These are phyloP conservation scores for Punctularia strigosozonata DNA, from an alignment of 768 basidiomycete species.

Conservation along the genomic window DNA sequence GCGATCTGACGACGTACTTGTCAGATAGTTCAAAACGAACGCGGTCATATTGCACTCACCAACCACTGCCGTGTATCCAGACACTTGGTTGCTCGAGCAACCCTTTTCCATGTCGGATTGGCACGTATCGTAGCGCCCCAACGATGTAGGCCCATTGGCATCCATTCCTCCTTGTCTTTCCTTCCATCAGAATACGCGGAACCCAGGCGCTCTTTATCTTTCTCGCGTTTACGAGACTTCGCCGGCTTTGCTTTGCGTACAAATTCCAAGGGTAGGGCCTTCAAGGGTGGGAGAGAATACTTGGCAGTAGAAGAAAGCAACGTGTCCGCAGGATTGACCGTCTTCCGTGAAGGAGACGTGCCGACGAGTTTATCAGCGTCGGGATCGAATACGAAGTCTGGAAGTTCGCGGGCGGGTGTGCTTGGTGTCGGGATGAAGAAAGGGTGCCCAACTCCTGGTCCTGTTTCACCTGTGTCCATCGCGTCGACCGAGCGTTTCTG, in stretches of 20 bases:
- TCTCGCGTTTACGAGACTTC: constrained; percentile 42
- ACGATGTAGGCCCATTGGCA: constrained; percentile 50
- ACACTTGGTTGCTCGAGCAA: constrained; percentile 65
- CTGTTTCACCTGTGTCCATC: too few species aligned
- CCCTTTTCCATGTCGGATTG: constrained; percentile 65
- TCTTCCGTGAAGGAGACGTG: too few species aligned
- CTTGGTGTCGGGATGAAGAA: too few species aligned
- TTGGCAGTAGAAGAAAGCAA: constrained; percentile 23
- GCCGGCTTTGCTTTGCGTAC: constrained; percentile 34
- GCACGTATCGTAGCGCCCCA: constrained; percentile 69
- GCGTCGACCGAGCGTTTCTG: too few species aligned
- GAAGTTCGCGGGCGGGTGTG: too few species aligned
- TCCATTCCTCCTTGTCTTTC: constrained; percentile 42
- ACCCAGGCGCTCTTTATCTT: constrained; percentile 28
- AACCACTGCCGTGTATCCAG: constrained; percentile 74
- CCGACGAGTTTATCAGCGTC: too few species aligned
- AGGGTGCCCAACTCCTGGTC: too few species aligned
- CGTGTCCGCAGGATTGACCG: too few species aligned
- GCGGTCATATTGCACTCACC: constrained; percentile 32
- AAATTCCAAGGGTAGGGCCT: constrained; percentile 42
- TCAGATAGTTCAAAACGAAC: background rate
- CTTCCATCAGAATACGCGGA: constrained; percentile 28
- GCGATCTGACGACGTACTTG: constrained; percentile 42
- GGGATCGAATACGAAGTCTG: too few species aligned
- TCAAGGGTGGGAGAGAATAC: constrained; percentile 46